A percentile compares a stretch with the other conserved stretches of the same genome.
Evolutionary conservation across 2,329 filamentous ascomycete species (phyloP).

Genomic region (Trichoderma afroharzianum): DNA sequence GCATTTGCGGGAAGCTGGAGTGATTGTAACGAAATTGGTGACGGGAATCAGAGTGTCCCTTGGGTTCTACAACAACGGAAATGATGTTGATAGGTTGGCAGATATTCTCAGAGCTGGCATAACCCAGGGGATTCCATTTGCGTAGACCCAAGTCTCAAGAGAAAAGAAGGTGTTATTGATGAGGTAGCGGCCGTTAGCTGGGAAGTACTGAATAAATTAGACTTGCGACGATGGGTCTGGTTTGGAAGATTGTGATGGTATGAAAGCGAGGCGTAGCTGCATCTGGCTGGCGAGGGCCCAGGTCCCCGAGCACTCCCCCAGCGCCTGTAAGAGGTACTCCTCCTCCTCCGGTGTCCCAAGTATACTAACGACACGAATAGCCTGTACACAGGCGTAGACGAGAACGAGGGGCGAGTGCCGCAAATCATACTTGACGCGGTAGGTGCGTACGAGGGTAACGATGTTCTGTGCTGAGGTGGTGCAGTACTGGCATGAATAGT

Average conservation of each 20-base stretch:
- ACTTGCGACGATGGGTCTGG: not conserved
- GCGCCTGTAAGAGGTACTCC: not conserved
- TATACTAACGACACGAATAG: not conserved
- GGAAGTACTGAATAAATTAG: not conserved
- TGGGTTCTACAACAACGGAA: not conserved
- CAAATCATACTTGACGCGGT: not conserved
- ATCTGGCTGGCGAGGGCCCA: not conserved
- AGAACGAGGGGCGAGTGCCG: not conserved
- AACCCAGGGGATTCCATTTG: not conserved
- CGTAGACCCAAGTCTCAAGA: not conserved
- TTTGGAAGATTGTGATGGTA: not conserved
- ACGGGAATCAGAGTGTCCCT: not conserved
- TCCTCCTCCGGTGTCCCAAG: not conserved
- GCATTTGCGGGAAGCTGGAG: not conserved
- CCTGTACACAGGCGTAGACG: not conserved
- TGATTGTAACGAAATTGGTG: not conserved
- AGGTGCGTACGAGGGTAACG: not conserved
- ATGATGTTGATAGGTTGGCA: not conserved
- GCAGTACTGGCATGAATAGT: not conserved
- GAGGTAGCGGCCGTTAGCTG: not conserved
- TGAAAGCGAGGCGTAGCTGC: not conserved
- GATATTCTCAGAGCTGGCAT: not conserved
- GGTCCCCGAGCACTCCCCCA: not conserved
- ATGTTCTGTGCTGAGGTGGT: not conserved
- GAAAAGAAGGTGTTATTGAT: not conserved